Percentiles rank a stretch among this genome's conserved stretches.
These are phyloP conservation scores for Pseudozyma flocculosa DNA, from an alignment of 1,284 basidiomycete genomes.

Conservation along the genomic window DNA sequence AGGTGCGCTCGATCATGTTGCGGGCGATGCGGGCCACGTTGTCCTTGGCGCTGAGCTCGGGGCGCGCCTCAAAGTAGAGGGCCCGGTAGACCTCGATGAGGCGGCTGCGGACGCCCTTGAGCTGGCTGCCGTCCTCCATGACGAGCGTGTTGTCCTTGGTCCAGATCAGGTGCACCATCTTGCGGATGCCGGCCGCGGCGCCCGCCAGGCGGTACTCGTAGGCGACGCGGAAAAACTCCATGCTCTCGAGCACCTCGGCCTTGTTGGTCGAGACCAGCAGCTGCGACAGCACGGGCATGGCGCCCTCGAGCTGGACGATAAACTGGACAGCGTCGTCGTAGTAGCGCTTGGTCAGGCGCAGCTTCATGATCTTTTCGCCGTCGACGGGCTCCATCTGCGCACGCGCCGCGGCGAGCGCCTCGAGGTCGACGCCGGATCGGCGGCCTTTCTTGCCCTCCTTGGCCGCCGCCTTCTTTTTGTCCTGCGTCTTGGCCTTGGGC, in stretches of 20 bases:
- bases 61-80: conserved; percentile 73
- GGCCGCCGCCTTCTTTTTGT: conserved; percentile 3
- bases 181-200: conserved; percentile 71
- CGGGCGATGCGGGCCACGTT: conserved; percentile 93
- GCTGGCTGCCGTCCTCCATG: conserved; percentile 74
- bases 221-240: conserved; percentile 88
- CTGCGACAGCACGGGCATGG: conserved; percentile 73
- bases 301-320: conserved; percentile 77
- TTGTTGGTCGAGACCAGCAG: conserved; percentile 88
- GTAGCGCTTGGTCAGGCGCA: conserved; percentile 82
- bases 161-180: conserved; percentile 98
- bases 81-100: conserved; percentile 85
- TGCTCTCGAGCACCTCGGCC: conserved; percentile 88
- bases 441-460: conserved; percentile 37
- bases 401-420: conserved; percentile 41
- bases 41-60: conserved; percentile 70
- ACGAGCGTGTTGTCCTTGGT: conserved; percentile 86
- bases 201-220: conserved; percentile 79
- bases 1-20: conserved; percentile 74
- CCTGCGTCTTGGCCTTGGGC: conserved; percentile 10
- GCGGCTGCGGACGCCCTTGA: conserved; percentile 83
- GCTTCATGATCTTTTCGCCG: conserved; percentile 63
- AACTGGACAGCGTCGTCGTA: conserved; percentile 83
- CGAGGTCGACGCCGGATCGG: conserved; percentile 59
- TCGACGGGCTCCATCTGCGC: conserved; percentile 45